These are phyloP conservation scores for Podaxis sp. DNA, from an alignment of 768 basidiomycete genomes.

Conservation along the genomic window DNA sequence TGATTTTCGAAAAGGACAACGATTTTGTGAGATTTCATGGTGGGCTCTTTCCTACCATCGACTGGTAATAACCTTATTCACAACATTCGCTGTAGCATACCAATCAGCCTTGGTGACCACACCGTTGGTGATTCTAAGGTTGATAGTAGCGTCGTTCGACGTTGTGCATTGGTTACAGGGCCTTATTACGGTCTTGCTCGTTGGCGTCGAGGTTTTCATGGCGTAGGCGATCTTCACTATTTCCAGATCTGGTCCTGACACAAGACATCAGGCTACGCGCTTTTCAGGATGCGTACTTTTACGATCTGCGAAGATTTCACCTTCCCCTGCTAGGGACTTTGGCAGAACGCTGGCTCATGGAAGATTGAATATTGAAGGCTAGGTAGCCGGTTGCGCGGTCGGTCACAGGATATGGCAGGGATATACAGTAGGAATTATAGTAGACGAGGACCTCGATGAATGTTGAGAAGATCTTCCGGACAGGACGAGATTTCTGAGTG, in stretches of 20 bases:
- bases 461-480: too few relatives aligned
- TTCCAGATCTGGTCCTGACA: background rate
- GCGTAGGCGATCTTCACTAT: background rate
- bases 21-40: conserved; percentile 81
- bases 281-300: background rate
- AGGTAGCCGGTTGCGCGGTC: background rate
- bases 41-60: conserved; percentile 32
- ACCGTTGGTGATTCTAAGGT: conserved; percentile 56
- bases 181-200: too few relatives aligned
- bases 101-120: conserved; percentile 74
- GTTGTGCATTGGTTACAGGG: conserved; percentile 23
- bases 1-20: conserved; percentile 76
- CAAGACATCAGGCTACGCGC: background rate
- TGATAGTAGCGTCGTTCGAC: conserved; percentile 53
- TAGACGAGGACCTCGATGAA: too few relatives aligned
- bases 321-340: background rate
- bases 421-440: too few relatives aligned
- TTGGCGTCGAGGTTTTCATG: conserved; percentile 18
- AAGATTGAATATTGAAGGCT: background rate
- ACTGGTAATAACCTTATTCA: background rate
- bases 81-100: conserved; percentile 49
- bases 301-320: background rate
- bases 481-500: too few relatives aligned
- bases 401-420: too few relatives aligned
- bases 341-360: background rate